phyloP scores from a whole-genome alignment of 163 green algal genomes.

The Scenedesmus sp. region DNA sequence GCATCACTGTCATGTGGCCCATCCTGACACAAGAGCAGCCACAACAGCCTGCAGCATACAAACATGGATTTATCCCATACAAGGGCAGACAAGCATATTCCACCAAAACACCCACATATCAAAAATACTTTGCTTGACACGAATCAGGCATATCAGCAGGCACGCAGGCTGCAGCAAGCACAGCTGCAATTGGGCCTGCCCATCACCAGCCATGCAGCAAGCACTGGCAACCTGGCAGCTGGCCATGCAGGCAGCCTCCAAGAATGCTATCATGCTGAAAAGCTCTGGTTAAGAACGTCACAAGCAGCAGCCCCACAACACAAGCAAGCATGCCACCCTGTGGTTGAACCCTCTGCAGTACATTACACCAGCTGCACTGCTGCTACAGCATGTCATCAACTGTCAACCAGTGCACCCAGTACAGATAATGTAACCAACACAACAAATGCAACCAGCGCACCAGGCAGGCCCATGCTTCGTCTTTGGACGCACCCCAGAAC shows the following conservation, averaged over 20 bases:
- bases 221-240: background rate
- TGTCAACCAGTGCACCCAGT: background rate
- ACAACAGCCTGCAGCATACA: too few relatives aligned
- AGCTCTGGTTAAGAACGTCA: background rate
- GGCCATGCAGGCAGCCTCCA: background rate
- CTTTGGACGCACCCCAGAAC: background rate
- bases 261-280: background rate
- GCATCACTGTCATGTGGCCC: too few relatives aligned
- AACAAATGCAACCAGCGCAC: background rate
- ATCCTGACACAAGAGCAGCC: too few relatives aligned
- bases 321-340: background rate
- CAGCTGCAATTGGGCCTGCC: background rate
- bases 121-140: too few relatives aligned
- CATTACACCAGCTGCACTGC: background rate
- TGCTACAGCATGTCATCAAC: background rate
- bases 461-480: background rate
- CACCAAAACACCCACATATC: too few relatives aligned
- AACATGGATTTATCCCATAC: too few relatives aligned
- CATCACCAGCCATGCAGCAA: background rate
- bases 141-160: background rate
- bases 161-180: background rate
- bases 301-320: background rate
- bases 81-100: too few relatives aligned
- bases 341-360: background rate
- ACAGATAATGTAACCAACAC: too few relatives aligned